Evolutionary conservation across 306 rosid genomes (phyloP), one percentile per base, ranked within the genome.

Genomic region (Pyrus bretschneideri): DNA sequence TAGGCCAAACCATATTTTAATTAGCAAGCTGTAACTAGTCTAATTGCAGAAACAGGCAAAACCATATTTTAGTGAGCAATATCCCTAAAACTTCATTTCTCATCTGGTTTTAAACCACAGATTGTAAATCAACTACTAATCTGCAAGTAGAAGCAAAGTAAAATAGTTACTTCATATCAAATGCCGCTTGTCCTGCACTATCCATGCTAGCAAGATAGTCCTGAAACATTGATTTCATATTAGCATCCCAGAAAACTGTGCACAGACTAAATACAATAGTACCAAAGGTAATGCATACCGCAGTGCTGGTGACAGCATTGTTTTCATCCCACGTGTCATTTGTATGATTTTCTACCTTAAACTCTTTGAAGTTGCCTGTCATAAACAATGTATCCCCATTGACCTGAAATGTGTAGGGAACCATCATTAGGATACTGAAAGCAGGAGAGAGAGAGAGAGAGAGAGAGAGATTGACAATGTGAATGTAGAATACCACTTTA

Each of bases 201-300:
- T 93, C 96, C 31, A 96, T 88, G 90, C 91, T 89, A 76, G 99
- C 94, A 76, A 96, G 91, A 81, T 90, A 96, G 79, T 93, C 99
- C 99, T 96, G 88, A 83, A 87, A 77, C 61, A 85, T 38, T 80
- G 42, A 65, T 79, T 52, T 74, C 69, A 65, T 27, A 74, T 78
- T 79, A 67, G 83, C 78, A 78, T 62, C 67, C 73, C 23, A 45
- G 76, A 69, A 79, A 67, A 11, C 63, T 45, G 65, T 76, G 62
- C 52, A 55, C n/a, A 21, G 46, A 21, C 69, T 55, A 80, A 45
- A 66, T 33, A 74, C 46, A 57, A 60, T 33, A 33, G 54, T 60
- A 67, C 57, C 6, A 35, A 76, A 59, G 67, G 52, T 68, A 68
- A 74, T 74, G 84, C 97, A 25, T 91, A 96, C 99, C 11, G 98